phyloP scores from a whole-genome alignment of 148 eudicot species.

The Cornus controversa region DNA sequence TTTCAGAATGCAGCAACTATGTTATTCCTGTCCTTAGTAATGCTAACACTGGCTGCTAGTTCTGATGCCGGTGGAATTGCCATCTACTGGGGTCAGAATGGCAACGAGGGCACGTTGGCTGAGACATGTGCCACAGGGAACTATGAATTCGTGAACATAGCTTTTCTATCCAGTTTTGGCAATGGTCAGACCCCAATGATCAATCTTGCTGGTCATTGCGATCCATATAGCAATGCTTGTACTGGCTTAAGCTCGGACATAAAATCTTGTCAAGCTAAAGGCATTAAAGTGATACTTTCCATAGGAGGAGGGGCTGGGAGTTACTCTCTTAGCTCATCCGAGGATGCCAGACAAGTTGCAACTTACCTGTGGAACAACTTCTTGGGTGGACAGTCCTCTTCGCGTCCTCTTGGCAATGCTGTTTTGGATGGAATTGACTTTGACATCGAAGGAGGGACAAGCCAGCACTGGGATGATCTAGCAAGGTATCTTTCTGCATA shows the following conservation, averaged over 20 bases:
- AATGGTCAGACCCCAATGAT: constrained; percentile 19
- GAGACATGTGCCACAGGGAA: constrained; percentile 29
- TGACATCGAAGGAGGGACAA: constrained; percentile 25
- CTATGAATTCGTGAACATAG: constrained; percentile 34
- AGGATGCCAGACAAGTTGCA: constrained; percentile 26
- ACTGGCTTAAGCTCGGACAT: constrained; percentile 12
- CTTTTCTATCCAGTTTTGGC: constrained; percentile 31
- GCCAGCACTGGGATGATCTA: constrained; percentile 22
- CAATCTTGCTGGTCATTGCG: constrained; percentile 39
- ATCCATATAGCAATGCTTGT: constrained; percentile 32
- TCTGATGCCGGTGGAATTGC: constrained; percentile 30
- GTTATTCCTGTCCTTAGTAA: neutral
- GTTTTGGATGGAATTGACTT: constrained; percentile 42
- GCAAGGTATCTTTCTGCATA: constrained; percentile 24
- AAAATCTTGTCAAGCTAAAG: constrained; percentile 26
- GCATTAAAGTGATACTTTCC: constrained; percentile 31
- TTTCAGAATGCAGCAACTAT: neutral
- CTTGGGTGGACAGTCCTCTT: constrained; percentile 29
- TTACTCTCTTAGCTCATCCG: constrained; percentile 19
- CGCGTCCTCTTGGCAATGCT: constrained; percentile 30
- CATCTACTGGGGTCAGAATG: constrained; percentile 43
- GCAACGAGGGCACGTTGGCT: constrained; percentile 29
- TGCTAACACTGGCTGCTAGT: neutral
- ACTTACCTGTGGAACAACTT: constrained; percentile 35
- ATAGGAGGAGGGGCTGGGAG: constrained; percentile 28